These are phyloP conservation scores for Neofusicoccum sp. DNA, from an alignment of 2,329 filamentous ascomycete genomes.

Conservation along the genomic window DNA sequence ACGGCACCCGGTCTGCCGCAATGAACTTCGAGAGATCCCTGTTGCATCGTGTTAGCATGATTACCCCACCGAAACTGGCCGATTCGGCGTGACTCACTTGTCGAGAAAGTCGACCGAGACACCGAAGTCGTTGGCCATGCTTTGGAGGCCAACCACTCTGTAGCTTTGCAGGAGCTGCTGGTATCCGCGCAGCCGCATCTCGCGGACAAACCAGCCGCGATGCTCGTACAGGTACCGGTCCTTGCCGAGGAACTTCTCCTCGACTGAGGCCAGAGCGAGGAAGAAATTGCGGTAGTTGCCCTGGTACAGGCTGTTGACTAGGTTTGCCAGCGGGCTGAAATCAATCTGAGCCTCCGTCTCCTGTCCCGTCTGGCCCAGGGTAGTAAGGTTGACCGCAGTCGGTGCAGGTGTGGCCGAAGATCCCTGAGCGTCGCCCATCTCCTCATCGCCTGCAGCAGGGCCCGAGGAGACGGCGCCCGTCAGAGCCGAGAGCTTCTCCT, in stretches of 20 bases:
- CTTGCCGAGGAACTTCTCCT: slow-evolving; percentile 90
- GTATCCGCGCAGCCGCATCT: slow-evolving; percentile 96
- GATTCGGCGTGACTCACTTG: slow-evolving; percentile 61
- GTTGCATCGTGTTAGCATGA: slow-evolving; percentile 17
- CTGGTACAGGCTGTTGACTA: slow-evolving; percentile 89
- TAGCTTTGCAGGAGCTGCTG: slow-evolving; percentile 97
- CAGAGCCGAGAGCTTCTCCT: slow-evolving; percentile 83
- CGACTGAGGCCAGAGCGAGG: slow-evolving; percentile 81
- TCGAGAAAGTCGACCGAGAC: slow-evolving; percentile 96
- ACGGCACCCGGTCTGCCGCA: slow-evolving; percentile 88
- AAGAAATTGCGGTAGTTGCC: slow-evolving; percentile 97
- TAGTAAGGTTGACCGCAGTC: slow-evolving; percentile 86
- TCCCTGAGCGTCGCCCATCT: slow-evolving; percentile 63
- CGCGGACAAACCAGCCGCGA: slow-evolving; percentile 94
- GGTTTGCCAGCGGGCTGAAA: slow-evolving; percentile 82
- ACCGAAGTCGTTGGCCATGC: slow-evolving; percentile 96
- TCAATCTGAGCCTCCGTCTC: slow-evolving; percentile 83
- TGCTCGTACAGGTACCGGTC: slow-evolving; percentile 97
- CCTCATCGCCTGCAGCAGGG: slow-evolving; percentile 74
- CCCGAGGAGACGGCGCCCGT: slow-evolving; percentile 80
- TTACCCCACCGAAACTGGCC: neutral
- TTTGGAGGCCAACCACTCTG: slow-evolving; percentile 92
- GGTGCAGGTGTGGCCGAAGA: slow-evolving; percentile 57
- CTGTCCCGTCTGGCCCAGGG: slow-evolving; percentile 67
- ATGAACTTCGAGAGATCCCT: slow-evolving; percentile 98